Percentiles rank a stretch among this genome's conserved stretches.
Evolutionary conservation across 1,284 basidiomycete genomes (phyloP).

Genomic region (Naganishia liquefaciens): DNA sequence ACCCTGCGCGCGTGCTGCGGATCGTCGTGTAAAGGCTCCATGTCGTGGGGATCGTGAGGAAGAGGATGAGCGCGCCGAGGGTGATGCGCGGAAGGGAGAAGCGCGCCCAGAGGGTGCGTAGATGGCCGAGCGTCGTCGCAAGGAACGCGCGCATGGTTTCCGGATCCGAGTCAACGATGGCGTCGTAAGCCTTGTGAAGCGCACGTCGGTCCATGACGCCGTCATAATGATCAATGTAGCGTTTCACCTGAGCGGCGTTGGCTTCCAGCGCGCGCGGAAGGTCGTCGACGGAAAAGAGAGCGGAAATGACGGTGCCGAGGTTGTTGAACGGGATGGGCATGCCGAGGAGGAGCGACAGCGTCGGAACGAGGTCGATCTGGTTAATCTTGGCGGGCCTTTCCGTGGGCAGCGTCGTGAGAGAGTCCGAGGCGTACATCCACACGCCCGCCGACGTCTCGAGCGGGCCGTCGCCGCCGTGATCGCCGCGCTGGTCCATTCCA

Average conservation of each 20-base stretch:
- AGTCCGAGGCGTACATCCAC: slow-evolving; percentile 80
- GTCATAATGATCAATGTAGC: slow-evolving; percentile 75
- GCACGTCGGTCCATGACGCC: slow-evolving; percentile 67
- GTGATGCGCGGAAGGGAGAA: slow-evolving; percentile 80
- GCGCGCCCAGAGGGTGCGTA: slow-evolving; percentile 89
- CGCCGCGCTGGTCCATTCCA: slow-evolving; percentile 93
- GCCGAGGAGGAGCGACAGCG: slow-evolving; percentile 85
- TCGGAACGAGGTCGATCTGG: slow-evolving; percentile 93
- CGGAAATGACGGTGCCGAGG: slow-evolving; percentile 86
- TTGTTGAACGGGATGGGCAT: slow-evolving; percentile 95
- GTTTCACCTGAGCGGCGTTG: slow-evolving; percentile 75
- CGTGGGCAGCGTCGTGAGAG: slow-evolving; percentile 33
- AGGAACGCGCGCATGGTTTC: slow-evolving; percentile 57
- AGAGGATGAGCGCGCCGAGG: slow-evolving; percentile 60
- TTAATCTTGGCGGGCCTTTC: slow-evolving; percentile 62
- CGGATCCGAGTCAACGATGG: slow-evolving; percentile 9
- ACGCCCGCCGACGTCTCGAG: slow-evolving; percentile 83
- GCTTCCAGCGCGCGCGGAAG: slow-evolving; percentile 67
- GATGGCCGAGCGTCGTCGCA: slow-evolving; percentile 66
- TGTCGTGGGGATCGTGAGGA: slow-evolving; percentile 47
- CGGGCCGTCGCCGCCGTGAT: slow-evolving; percentile 89
- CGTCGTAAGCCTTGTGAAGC: slow-evolving; percentile 15
- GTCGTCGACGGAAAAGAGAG: slow-evolving; percentile 65
- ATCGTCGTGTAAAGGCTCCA: slow-evolving; percentile 51
- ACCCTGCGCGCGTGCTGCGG: slow-evolving; percentile 44